Evolutionary conservation across 2,329 filamentous ascomycete genomes (phyloP), one percentile per base, ranked within the genome.

Genomic region (Raffaelea albimanens): DNA sequence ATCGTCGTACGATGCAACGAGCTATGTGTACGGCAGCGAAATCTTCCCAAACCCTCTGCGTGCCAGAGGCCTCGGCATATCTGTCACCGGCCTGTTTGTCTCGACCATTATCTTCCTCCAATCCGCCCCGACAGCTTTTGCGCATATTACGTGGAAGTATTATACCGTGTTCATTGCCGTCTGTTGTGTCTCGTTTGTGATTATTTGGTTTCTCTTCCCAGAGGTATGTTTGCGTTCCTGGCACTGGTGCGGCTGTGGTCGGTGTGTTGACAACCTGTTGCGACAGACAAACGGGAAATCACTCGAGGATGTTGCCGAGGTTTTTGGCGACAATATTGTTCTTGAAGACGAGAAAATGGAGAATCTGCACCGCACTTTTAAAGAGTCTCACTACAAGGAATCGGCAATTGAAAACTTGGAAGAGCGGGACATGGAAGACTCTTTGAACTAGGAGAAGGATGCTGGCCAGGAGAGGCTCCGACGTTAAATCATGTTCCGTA

Each of bases 1-100:
- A 38, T 14, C 29, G 45, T 7, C 31, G 3, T 22, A 5, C 11
- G 43, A 45, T n/a, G 33, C 43, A 9, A 44, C 48, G 4, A 40
- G 38, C 7, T 50, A 50, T 23, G 38, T 52, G 11, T 78, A 73
- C 58, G 63, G 76, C 3, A 63, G 76, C 39, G 75, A 79, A 50
- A 59, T 78, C 2, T 76, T 75, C 62, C 75, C 75, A 3, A 78
- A 70, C 55, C 63, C 69, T 3, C 67, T 72, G 51, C 68, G 75
- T 49, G 69, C 73, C n/a, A 73, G 72, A 47, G 75, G 75, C 57
- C 69, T 78, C 49, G 70, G 62, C 1, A 57, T 64, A 36, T 66
- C 48, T n/a, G 21, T 45, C 29, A 21, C 23, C 11, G 38, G 40
- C 3, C 43, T 45, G 20, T 52, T 52, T 40, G 47, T 36, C 8